Percentiles rank a stretch among this genome's conserved stretches.
phyloP scores from a whole-genome alignment of 2,329 filamentous ascomycete species.

The Colletotrichum gigasporum region DNA sequence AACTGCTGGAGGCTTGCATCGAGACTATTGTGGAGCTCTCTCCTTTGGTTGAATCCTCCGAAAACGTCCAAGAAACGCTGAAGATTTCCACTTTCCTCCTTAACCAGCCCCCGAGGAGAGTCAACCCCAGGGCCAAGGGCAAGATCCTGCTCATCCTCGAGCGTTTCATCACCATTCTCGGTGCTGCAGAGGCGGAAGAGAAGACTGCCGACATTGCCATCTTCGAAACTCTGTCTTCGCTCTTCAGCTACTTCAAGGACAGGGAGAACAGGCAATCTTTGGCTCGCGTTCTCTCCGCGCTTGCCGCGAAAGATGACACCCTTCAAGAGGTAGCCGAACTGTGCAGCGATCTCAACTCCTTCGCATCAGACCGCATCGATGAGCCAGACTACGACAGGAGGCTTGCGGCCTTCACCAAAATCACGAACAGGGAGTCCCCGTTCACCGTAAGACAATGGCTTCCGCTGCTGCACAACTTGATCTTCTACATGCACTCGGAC shows the following conservation, averaged over 20 bases:
- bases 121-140: constrained; percentile 85
- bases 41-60: constrained; percentile 71
- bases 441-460: constrained; percentile 83
- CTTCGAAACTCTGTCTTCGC: constrained; percentile 78
- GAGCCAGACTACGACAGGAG: constrained; percentile 90
- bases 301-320: constrained; percentile 71
- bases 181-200: constrained; percentile 36
- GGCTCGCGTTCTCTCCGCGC: constrained; percentile 75
- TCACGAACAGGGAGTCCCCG: constrained; percentile 69
- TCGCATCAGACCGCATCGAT: constrained; percentile 75
- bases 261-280: constrained; percentile 78
- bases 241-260: constrained; percentile 93
- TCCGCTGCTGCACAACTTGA: constrained; percentile 87
- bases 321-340: constrained; percentile 73
- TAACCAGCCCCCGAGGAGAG: constrained; percentile 83
- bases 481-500: constrained; percentile 85
- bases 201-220: constrained; percentile 54
- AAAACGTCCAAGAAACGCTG: constrained; percentile 80
- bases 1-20: constrained; percentile 82
- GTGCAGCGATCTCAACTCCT: constrained; percentile 84
- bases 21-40: constrained; percentile 81
- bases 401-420: constrained; percentile 76
- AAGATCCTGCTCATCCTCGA: constrained; percentile 83
- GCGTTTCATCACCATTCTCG: constrained; percentile 76
- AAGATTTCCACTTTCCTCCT: constrained; percentile 84